phyloP scores from a whole-genome alignment of 2,329 filamentous ascomycete species.

The Drechslera avenae region DNA sequence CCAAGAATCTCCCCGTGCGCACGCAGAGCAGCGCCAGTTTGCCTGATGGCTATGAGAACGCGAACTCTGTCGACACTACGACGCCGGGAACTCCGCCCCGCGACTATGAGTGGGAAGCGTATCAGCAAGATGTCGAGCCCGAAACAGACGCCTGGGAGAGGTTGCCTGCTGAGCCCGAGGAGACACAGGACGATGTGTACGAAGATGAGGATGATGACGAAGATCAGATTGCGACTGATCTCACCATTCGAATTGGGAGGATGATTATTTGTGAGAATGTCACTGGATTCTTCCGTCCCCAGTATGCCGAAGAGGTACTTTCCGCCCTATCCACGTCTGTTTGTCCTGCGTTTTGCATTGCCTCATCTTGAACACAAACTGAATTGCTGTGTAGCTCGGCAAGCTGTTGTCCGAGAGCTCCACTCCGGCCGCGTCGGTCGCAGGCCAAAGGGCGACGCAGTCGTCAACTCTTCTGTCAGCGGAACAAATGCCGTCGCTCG shows the following conservation, averaged over 20 bases:
- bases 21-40: constrained; percentile 33
- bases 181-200: constrained; percentile 46
- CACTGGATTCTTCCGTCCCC: constrained; percentile 47
- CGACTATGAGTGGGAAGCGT: constrained; percentile 49
- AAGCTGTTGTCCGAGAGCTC: constrained; percentile 46
- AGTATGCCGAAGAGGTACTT: constrained; percentile 49
- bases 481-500: constrained; percentile 46
- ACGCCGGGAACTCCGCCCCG: constrained; percentile 46
- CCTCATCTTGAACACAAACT: constrained; percentile 23
- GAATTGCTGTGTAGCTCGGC: constrained; percentile 42
- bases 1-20: constrained; percentile 44
- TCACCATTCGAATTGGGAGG: constrained; percentile 46
- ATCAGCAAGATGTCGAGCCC: constrained; percentile 47
- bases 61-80: constrained; percentile 40
- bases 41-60: constrained; percentile 36
- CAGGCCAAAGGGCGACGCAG: constrained; percentile 44
- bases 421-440: constrained; percentile 39
- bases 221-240: constrained; percentile 46
- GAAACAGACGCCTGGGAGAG: constrained; percentile 46
- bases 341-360: constrained; percentile 7
- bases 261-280: constrained; percentile 50
- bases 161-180: constrained; percentile 45
- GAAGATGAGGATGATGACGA: constrained; percentile 48
- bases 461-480: constrained; percentile 44
- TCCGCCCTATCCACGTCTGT: constrained; percentile 21